phyloP scores from a whole-genome alignment of 371 early-diverging fungal genomes.

The Mucor saturninus region DNA sequence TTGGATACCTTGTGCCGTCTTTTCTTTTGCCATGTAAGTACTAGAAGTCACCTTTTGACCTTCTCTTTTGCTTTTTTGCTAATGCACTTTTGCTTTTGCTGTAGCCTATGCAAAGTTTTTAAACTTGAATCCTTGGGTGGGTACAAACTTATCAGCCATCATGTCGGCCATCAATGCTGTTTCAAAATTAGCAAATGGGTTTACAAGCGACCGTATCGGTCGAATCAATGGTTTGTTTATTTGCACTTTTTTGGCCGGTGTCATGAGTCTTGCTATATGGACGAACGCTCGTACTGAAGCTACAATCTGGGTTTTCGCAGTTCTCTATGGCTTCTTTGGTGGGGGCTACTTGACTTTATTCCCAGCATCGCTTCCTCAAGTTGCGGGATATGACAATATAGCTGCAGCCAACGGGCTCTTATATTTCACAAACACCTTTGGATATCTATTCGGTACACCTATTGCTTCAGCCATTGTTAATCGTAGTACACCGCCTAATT shows the following conservation, averaged over 20 bases:
- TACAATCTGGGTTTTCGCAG: constrained; percentile 39
- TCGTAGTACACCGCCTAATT: constrained; percentile 30
- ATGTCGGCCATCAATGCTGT: constrained; percentile 55
- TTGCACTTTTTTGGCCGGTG: constrained; percentile 49
- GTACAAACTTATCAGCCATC: constrained; percentile 49
- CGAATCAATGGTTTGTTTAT: constrained; percentile 58
- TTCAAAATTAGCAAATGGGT: constrained; percentile 48
- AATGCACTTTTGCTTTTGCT: constrained; percentile 8
- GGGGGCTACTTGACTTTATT: constrained; percentile 60
- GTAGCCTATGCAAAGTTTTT: constrained; percentile 38
- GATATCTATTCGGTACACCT: constrained; percentile 56
- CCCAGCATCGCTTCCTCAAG: constrained; percentile 52
- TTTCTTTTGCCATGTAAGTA: constrained; percentile 15
- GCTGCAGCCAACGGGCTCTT: constrained; percentile 53
- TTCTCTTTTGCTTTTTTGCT: no score
- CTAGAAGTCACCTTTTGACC: neutral
- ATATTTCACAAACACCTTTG: constrained; percentile 50
- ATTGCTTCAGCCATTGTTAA: constrained; percentile 51
- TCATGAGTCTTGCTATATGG: constrained; percentile 43
- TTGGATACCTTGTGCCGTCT: constrained; percentile 23
- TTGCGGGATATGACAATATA: constrained; percentile 49
- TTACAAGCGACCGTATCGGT: constrained; percentile 58
- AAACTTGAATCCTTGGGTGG: constrained; percentile 36
- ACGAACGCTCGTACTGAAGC: constrained; percentile 45
- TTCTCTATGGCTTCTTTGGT: constrained; percentile 55